Percentiles rank a stretch among this genome's conserved stretches.
Evolutionary conservation across 169 alveolate genomes (phyloP).

Genomic region (Eimeria falciformis): DNA sequence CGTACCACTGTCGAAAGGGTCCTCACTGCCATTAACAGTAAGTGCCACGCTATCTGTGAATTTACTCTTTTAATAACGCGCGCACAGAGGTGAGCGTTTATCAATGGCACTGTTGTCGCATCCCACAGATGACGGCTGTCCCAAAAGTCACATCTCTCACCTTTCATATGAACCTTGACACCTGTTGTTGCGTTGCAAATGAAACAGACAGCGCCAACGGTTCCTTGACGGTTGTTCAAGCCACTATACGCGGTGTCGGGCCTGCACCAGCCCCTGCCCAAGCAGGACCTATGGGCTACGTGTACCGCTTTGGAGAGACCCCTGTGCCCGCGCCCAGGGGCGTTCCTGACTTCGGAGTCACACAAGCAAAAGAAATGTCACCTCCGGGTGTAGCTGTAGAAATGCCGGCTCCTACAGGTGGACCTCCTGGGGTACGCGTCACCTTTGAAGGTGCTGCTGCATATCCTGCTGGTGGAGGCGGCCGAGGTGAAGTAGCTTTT

Average conservation of each 20-base stretch:
- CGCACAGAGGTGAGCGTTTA: too few relatives aligned
- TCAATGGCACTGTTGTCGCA: too few relatives aligned
- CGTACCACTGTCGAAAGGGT: background rate
- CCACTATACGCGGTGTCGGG: background rate
- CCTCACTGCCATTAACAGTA: constrained; percentile 10
- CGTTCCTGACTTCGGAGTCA: too few relatives aligned
- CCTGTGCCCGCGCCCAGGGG: too few relatives aligned
- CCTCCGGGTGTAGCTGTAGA: background rate
- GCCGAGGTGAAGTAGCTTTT: too few relatives aligned
- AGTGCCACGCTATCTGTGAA: background rate
- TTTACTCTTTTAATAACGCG: too few relatives aligned
- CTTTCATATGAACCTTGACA: too few relatives aligned
- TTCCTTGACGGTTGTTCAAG: background rate
- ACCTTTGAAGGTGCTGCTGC: too few relatives aligned
- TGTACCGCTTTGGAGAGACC: background rate
- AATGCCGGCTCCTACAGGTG: background rate
- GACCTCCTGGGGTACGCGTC: too few relatives aligned
- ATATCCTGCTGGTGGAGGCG: too few relatives aligned
- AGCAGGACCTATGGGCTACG: background rate
- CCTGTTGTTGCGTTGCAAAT: background rate
- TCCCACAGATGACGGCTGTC: too few relatives aligned
- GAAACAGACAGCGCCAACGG: background rate
- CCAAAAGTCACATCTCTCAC: too few relatives aligned
- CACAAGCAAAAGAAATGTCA: background rate
- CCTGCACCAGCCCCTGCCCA: background rate